These are phyloP conservation scores for Lentinula novae-zelandiae DNA, from an alignment of 1,284 basidiomycete genomes.

Conservation along the genomic window DNA sequence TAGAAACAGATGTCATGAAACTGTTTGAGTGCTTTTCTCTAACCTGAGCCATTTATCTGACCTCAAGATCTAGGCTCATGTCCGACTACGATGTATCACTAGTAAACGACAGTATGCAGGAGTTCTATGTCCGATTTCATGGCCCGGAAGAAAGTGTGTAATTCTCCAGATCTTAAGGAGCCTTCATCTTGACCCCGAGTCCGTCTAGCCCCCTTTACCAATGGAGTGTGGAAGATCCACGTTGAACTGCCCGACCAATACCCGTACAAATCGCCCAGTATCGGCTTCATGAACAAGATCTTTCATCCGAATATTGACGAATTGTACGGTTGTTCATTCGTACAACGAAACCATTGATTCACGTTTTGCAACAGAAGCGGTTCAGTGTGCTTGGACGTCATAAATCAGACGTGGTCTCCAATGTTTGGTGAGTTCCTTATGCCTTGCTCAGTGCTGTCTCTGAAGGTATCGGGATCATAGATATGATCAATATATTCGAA, in stretches of 20 bases:
- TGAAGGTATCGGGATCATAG: slow-evolving; percentile 34
- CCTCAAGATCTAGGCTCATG: slow-evolving; percentile 69
- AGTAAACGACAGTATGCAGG: slow-evolving; percentile 98
- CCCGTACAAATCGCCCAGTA: slow-evolving; percentile 98
- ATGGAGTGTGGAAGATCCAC: slow-evolving; percentile 98
- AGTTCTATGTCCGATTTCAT: slow-evolving; percentile 96
- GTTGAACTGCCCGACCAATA: slow-evolving; percentile 99
- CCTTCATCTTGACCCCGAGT: slow-evolving; percentile 7
- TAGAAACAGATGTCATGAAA: slow-evolving; percentile 99
- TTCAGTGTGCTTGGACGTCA: slow-evolving; percentile 94
- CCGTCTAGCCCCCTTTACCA: slow-evolving; percentile 83
- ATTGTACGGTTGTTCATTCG: slow-evolving; percentile 53
- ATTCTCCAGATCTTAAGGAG: background rate
- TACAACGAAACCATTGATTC: background rate
- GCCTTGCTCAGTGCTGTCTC: background rate
- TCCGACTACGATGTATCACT: slow-evolving; percentile 96
- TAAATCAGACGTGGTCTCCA: slow-evolving; percentile 99
- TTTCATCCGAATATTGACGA: slow-evolving; percentile 99
- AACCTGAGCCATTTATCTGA: background rate
- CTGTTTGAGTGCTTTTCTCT: slow-evolving; percentile 55
- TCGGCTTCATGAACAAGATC: slow-evolving; percentile 99
- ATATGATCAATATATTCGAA: slow-evolving; percentile 99
- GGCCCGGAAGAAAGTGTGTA: slow-evolving; percentile 91
- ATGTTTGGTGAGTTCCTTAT: slow-evolving; percentile 78
- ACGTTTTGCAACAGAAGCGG: slow-evolving; percentile 61